Base-by-base conservation (phyloP, 75 land plant genomes). In the Larix kaempferi region DNA sequence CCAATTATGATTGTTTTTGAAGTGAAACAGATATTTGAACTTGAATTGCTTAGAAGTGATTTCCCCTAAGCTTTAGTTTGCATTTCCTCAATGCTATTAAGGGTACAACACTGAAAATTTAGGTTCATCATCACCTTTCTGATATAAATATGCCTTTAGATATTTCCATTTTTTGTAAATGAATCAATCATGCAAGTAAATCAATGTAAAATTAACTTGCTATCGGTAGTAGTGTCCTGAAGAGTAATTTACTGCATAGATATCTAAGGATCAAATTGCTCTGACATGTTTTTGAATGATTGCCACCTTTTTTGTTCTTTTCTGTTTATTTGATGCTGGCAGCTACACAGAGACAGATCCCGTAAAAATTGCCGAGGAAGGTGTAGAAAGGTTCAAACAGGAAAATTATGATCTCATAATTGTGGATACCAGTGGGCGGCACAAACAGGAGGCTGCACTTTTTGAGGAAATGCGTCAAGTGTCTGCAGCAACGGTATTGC, bases 401-500 rank as follows among this genome's bases (percentile, higher is more conserved):
- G 99, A 97, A 74, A 97, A 91, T 39, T 91, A 92, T 80, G 99
- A 97, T 84, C 86, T 97, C 23, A 97, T 97, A 22, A 95, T 97
- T 83, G 94, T 97, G 57, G 99, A 97, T 82, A 97, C 99, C 11
- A 97, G 99, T 89, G 99, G 99, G 25, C 91, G 99, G 21, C 99
- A 97, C 84, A 97, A 94, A 80, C 99, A 97, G 69, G 99, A 97
- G 80, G 98, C 99, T 77, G 91, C 99, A 61, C 85, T 97, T 14
- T 97, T 97, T 92, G 99, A 97, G 82, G 99, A 97, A 82, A 97
- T 97, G 99, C 99, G 99, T 58, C 98, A 94, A 95, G 95, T 97
- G 80, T 83, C 93, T 72, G 99, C 91, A 92, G 98, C 94, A 79
- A 95, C 99, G 82, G 99, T 97, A 87, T 21, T 75, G 78, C 11